A percentile compares a stretch with the other conserved stretches of the same genome.
Conservation (phyloP, 345 rosid species). For the Camelina laxa region DNA sequence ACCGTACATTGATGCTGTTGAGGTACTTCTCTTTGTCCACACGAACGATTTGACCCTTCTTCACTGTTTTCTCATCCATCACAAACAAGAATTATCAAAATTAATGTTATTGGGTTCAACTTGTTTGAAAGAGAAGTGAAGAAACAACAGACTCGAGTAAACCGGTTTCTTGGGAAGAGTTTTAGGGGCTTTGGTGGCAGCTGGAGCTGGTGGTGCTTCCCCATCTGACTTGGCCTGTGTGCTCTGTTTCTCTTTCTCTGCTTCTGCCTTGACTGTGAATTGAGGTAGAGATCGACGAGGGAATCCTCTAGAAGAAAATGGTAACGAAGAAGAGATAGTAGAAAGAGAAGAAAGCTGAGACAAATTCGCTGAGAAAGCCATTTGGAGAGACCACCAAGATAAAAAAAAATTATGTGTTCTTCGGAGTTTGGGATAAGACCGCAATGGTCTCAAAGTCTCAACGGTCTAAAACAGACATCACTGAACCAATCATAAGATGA, state of each 20-base stretch:
- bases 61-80: constrained; percentile 60
- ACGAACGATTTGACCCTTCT: constrained; percentile 96
- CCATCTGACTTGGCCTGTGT: constrained; percentile 45
- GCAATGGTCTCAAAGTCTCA: constrained; percentile 15
- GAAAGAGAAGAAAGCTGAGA: constrained; percentile 51
- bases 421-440: constrained; percentile 39
- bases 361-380: constrained; percentile 66
- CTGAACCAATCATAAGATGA: constrained; percentile 14
- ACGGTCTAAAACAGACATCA: constrained; percentile 14
- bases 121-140: not conserved
- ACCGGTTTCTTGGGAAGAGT: constrained; percentile 75
- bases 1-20: constrained; percentile 74
- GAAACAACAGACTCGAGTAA: constrained; percentile 75
- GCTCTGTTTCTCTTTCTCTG: constrained; percentile 63
- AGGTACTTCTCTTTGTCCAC: constrained; percentile 98
- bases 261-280: constrained; percentile 48
- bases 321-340: constrained; percentile 43
- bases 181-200: constrained; percentile 50
- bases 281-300: constrained; percentile 35
- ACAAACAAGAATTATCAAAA: constrained; percentile 1
- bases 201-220: constrained; percentile 48
- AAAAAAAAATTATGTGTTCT: not conserved
- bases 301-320: constrained; percentile 33
- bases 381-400: constrained; percentile 44
- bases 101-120: not conserved